Base-by-base conservation (phyloP, 2,329 filamentous ascomycete species). In the Aspergillus pseudonomiae region DNA sequence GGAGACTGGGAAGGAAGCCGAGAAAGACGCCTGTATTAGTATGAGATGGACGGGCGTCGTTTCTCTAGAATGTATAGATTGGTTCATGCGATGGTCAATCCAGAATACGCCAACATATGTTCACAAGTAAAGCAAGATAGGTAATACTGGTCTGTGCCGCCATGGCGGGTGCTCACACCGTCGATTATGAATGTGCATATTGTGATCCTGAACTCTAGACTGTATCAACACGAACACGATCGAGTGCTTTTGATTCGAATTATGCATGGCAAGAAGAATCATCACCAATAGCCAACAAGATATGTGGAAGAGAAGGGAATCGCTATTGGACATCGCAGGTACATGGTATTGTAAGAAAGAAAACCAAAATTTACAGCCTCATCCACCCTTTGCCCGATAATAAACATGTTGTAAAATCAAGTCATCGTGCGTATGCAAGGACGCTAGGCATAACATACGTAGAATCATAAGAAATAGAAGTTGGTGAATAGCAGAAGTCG, bases 291-390 rank as follows among this genome's bases (percentile, higher is more conserved):
- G 28, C 21, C 52, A 53, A 54, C 50, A 59, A 45, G 46, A 63
- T 61, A 63, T 65, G 66, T 62, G 63, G 59, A 61, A 58, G 46
- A 63, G 66, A 63, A 65, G 65, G 66, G 63, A 67, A 67, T 67
- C 66, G 62, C 63, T 69, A 59, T 64, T 48, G 60, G 48, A 59
- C 48, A 59, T 55, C 55, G 59, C 58, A 59, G 61, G 43, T 67
- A 67, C 61, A 67, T 64, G 56, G 54, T 65, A 63, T 61, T 52
- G 26, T 32, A 48, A 55, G 41, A 58, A 21, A 52, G 32, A 24
- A 62, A 60, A 55, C 30, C 48, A 60, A 57, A 61, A 45, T 64
- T 61, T 65, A 68, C 60, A 67, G 62, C 62, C 34, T 63, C 60
- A 46, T 62, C 59, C 60, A 55, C 43, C 46, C 60, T 46, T 55